Base-by-base conservation (phyloP, 257 asterid species). In the Lithospermum erythrorhizon region DNA sequence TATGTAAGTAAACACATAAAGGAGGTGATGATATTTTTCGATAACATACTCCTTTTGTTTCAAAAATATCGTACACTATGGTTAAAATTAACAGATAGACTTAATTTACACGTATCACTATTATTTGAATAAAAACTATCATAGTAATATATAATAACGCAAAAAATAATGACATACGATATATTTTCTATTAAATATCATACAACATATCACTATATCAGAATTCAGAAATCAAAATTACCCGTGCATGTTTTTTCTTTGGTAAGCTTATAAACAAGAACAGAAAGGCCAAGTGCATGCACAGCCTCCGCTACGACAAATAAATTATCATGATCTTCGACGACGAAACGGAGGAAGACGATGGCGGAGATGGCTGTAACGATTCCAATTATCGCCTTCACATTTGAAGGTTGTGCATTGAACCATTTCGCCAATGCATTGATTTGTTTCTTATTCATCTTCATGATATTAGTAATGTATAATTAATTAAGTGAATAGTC, bases 241-340 rank as follows among this genome's bases (percentile, higher is more conserved):
- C 79, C 79, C 30, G 65, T 65, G 35, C 76, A 74, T 21, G 75
- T 70, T 52, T 49, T 74, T 64, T 67, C 75, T 59, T 70, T 65
- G 32, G 45, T 70, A 54, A 74, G 70, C 32, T 74, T 74, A 49
- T 66, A 70, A 21, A 74, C 66, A 41, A 70, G 75, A 48, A 74
- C 63, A 19, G 70, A 74, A 59, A 74, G 65, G 35, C 79, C 79
- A 51, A 70, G 21, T 65, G 79, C 51, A 52, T 66, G 73, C 27
- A 66, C 67, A 10, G 76, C 67, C 53, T 74, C 79, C 20, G 79
- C 70, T 25, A 73, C 73, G 47, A 70, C 53, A 57, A 74, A 74
- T 49, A 74, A 61, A 20, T 66, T 70, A 49, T 70, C 70, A 20
- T 62, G 76, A 47, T 74, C 70, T 17, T 70, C 55, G 15, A 74